Evolutionary conservation across 2,329 filamentous ascomycete species (phyloP).

Genomic region (Pseudogymnoascus sp.): DNA sequence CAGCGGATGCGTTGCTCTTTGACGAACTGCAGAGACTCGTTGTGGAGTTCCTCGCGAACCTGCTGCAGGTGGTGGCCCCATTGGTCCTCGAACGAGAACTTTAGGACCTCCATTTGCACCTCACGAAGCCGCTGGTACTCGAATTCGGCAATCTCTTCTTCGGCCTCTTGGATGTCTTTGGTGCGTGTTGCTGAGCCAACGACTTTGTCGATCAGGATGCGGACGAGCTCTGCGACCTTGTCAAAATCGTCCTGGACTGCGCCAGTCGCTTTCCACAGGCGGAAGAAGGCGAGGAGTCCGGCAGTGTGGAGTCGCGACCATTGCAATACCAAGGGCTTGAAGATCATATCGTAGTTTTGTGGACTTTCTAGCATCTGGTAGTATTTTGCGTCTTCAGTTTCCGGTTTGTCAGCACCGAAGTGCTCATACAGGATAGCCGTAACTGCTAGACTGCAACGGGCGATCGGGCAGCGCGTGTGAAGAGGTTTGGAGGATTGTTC

Average conservation of each 20-base stretch:
- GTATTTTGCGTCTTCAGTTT: conserved; percentile 68
- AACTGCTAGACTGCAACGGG: conserved; percentile 76
- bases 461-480: conserved; percentile 75
- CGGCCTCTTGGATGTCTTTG: conserved; percentile 78
- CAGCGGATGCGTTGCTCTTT: conserved; percentile 94
- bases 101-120: conserved; percentile 87
- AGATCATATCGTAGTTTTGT: conserved; percentile 76
- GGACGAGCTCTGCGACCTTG: conserved; percentile 84
- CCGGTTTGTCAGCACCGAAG: conserved; percentile 84
- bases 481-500: conserved; percentile 74
- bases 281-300: conserved; percentile 77
- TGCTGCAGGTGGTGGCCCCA: conserved; percentile 88
- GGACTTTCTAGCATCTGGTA: conserved; percentile 68
- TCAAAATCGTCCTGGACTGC: conserved; percentile 83
- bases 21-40: conserved; percentile 90
- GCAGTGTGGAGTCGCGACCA: conserved; percentile 89
- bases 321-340: conserved; percentile 79
- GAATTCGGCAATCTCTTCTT: conserved; percentile 80
- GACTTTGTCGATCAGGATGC: conserved; percentile 84
- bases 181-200: conserved; percentile 74
- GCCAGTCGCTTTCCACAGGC: conserved; percentile 85
- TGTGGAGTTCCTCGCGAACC: conserved; percentile 83
- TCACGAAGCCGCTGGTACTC: conserved; percentile 72
- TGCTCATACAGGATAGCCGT: conserved; percentile 89
- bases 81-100: conserved; percentile 85